Conservation (phyloP, 768 basidiomycete genomes). For the Lactarius indigo region DNA sequence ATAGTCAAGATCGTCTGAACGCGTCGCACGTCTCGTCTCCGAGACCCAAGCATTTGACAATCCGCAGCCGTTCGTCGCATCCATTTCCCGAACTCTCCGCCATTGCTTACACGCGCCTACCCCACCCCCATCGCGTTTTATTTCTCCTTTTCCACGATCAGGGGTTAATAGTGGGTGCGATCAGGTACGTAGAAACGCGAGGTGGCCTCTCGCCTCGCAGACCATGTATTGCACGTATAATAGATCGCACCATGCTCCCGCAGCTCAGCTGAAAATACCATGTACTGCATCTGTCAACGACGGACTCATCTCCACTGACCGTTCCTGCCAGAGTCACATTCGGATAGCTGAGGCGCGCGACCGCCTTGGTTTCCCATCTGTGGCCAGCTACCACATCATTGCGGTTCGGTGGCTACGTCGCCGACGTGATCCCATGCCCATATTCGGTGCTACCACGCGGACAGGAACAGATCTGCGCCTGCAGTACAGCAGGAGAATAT, state of each 20-base stretch:
- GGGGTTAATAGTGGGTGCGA: constrained; percentile 12
- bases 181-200: constrained; percentile 7
- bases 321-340: not conserved
- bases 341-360: not conserved
- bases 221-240: not conserved
- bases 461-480: constrained; percentile 25
- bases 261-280: not conserved
- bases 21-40: not conserved
- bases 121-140: constrained; percentile 16
- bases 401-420: constrained; percentile 18
- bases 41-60: not conserved
- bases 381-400: constrained; percentile 20
- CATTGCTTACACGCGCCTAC: not conserved
- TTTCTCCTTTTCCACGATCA: constrained; percentile 17
- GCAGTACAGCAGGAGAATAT: constrained; percentile 23
- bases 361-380: constrained; percentile 6
- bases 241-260: not conserved
- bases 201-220: not conserved
- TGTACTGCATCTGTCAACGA: not conserved
- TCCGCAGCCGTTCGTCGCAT: constrained; percentile 17
- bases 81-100: constrained; percentile 14
- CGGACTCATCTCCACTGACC: not conserved
- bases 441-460: constrained; percentile 24
- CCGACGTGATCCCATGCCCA: constrained; percentile 21
- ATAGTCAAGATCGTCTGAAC: not conserved